These are phyloP conservation scores for Aspergillus sclerotiicarbonarius DNA, from an alignment of 495 filamentous ascomycete species.

Conservation along the genomic window DNA sequence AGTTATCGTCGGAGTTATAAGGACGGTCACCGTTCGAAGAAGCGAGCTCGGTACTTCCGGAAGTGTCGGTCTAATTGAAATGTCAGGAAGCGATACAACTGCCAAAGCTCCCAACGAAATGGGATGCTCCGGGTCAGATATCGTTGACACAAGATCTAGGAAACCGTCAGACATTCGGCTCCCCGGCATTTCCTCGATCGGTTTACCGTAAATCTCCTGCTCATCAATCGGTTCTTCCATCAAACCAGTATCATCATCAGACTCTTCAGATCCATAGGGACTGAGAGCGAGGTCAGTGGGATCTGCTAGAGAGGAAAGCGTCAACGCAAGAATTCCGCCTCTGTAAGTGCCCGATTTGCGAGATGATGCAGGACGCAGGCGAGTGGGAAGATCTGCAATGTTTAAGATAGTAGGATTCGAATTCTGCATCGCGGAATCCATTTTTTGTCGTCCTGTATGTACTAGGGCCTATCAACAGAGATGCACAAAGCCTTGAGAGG, in stretches of 20 bases:
- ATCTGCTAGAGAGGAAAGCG: constrained; percentile 46
- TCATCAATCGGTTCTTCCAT: constrained; percentile 82
- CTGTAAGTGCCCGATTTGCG: constrained; percentile 42
- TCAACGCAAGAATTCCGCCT: constrained; percentile 43
- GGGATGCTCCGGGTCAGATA: constrained; percentile 95
- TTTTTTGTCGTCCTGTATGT: constrained; percentile 13
- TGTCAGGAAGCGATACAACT: constrained; percentile 91
- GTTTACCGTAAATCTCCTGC: constrained; percentile 90
- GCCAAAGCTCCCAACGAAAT: constrained; percentile 88
- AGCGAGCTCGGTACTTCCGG: constrained; percentile 44
- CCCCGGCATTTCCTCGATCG: constrained; percentile 3
- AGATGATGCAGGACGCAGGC: constrained; percentile 51
- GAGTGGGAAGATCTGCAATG: constrained; percentile 84
- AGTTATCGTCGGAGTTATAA: constrained; percentile 95
- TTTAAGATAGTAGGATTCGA: constrained; percentile 93
- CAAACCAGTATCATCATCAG: constrained; percentile 60
- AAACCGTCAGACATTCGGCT: constrained; percentile 8
- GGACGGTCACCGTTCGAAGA: constrained; percentile 50
- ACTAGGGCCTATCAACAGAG: neutral
- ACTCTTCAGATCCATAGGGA: constrained; percentile 29
- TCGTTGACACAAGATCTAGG: constrained; percentile 87
- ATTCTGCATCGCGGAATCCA: constrained; percentile 66
- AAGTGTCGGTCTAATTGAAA: constrained; percentile 67
- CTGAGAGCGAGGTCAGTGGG: constrained; percentile 42
- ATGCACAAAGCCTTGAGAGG: too few species aligned